A percentile compares a stretch with the other conserved stretches of the same genome.
Conservation (phyloP, 257 asterid genomes). For the Linderniella brevidens region DNA sequence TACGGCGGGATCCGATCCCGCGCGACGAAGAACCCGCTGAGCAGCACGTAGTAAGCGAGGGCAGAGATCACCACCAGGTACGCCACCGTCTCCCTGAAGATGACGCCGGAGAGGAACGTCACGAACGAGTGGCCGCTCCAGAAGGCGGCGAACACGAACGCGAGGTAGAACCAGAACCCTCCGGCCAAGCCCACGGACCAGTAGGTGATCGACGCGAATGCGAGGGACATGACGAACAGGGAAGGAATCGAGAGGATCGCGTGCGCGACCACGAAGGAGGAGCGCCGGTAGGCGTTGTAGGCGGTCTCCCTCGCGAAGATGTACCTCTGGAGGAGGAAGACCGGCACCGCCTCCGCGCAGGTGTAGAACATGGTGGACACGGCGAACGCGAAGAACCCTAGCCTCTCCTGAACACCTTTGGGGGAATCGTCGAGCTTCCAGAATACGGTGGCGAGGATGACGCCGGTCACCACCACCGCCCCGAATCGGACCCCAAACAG, state of each 20-base stretch:
- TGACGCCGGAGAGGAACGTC: slow-evolving; percentile 20
- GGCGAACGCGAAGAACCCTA: slow-evolving; percentile 23
- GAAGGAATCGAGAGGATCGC: slow-evolving; percentile 22
- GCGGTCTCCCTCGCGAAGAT: slow-evolving; percentile 34
- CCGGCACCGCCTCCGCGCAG: slow-evolving; percentile 26
- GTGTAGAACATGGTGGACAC: slow-evolving; percentile 26
- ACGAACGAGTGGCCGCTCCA: slow-evolving; percentile 36
- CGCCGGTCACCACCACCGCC: slow-evolving; percentile 24
- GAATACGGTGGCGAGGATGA: slow-evolving; percentile 23
- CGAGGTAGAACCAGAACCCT: slow-evolving; percentile 16
- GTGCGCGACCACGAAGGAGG: slow-evolving; percentile 23
- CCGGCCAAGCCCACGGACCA: slow-evolving; percentile 25
- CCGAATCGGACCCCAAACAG: slow-evolving; percentile 20
- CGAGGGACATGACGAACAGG: slow-evolving; percentile 12
- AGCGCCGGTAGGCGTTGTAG: slow-evolving; percentile 23
- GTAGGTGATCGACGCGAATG: slow-evolving; percentile 19
- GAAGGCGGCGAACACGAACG: slow-evolving; percentile 19
- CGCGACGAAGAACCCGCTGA: slow-evolving; percentile 21
- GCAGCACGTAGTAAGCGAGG: slow-evolving; percentile 18
- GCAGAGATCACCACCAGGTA: slow-evolving; percentile 19
- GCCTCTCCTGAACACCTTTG: slow-evolving; percentile 22
- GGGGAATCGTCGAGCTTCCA: slow-evolving; percentile 29
- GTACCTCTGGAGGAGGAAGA: slow-evolving; percentile 23
- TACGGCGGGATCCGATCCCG: slow-evolving; percentile 23
- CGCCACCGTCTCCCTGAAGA: slow-evolving; percentile 20